Evolutionary conservation across 2,329 filamentous ascomycete genomes (phyloP).

Genomic region (Colletotrichum sansevieriae): DNA sequence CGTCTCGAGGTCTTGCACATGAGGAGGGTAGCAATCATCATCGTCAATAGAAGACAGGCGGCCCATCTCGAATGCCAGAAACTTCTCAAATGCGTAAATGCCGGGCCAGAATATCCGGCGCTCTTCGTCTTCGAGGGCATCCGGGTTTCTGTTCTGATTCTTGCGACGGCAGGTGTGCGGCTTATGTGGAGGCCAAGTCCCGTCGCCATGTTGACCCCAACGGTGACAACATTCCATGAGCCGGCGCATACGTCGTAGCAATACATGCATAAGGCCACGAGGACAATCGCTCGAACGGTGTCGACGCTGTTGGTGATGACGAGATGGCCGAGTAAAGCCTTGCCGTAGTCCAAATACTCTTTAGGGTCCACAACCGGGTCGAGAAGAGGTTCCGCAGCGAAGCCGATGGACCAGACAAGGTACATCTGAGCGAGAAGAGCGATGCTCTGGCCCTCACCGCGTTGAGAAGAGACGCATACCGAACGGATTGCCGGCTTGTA

Average conservation of each 20-base stretch:
- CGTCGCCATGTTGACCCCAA: constrained; percentile 45
- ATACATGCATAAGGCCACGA: constrained; percentile 41
- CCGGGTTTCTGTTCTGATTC: background rate
- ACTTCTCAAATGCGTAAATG: constrained; percentile 30
- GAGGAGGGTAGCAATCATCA: constrained; percentile 24
- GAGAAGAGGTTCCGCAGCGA: constrained; percentile 10
- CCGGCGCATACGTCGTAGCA: constrained; percentile 44
- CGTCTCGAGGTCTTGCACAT: constrained; percentile 3
- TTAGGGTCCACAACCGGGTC: background rate
- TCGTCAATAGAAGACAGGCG: constrained; percentile 33
- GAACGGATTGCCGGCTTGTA: background rate
- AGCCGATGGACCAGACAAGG: constrained; percentile 25
- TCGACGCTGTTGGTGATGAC: constrained; percentile 37
- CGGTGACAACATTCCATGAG: constrained; percentile 45
- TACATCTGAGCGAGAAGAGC: constrained; percentile 20
- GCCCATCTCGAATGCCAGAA: constrained; percentile 33
- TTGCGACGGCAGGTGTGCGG: constrained; percentile 7
- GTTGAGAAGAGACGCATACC: background rate
- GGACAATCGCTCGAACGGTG: constrained; percentile 43
- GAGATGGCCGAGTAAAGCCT: constrained; percentile 43
- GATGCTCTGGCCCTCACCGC: background rate
- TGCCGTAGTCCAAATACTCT: constrained; percentile 41
- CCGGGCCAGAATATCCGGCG: constrained; percentile 25
- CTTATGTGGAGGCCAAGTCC: constrained; percentile 47
- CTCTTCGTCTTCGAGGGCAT: constrained; percentile 18